Percentiles rank a stretch among this genome's conserved stretches.
Conservation (phyloP, 2,329 filamentous ascomycete genomes). For the Penicillium sclerotigenum region DNA sequence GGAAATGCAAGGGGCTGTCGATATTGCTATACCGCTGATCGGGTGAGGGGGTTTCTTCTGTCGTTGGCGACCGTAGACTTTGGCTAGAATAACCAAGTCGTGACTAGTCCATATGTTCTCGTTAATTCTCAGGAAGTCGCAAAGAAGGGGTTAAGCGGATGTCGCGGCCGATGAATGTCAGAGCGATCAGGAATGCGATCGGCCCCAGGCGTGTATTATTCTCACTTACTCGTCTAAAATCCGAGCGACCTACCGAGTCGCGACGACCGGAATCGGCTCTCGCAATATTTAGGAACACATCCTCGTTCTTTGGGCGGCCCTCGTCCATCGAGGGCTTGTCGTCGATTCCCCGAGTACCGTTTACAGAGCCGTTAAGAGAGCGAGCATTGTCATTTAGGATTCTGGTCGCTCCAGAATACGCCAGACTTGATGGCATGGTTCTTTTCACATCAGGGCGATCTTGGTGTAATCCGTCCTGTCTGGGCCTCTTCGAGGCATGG, state of each 20-base stretch:
- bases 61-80: constrained; percentile 35
- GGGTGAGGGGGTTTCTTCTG: constrained; percentile 38
- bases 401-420: constrained; percentile 28
- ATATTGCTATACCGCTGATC: constrained; percentile 35
- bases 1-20: constrained; percentile 36
- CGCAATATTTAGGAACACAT: constrained; percentile 49
- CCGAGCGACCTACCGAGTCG: constrained; percentile 38
- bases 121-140: constrained; percentile 16
- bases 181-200: constrained; percentile 8
- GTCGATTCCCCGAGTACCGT: constrained; percentile 21
- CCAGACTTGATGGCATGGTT: constrained; percentile 35
- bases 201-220: not conserved
- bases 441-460: constrained; percentile 31
- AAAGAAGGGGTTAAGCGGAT: not conserved
- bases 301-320: constrained; percentile 39
- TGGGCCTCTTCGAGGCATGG: constrained; percentile 31
- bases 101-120: constrained; percentile 28
- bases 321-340: constrained; percentile 39
- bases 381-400: constrained; percentile 27
- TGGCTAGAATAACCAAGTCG: constrained; percentile 37
- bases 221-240: constrained; percentile 39
- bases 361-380: constrained; percentile 19
- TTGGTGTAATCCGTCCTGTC: constrained; percentile 22
- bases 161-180: not conserved
- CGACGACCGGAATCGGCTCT: constrained; percentile 40